Evolutionary conservation across 1,139 yeast species (phyloP), one percentile per base, ranked within the genome.

Genomic region (Yamadazyma membranifaciens): DNA sequence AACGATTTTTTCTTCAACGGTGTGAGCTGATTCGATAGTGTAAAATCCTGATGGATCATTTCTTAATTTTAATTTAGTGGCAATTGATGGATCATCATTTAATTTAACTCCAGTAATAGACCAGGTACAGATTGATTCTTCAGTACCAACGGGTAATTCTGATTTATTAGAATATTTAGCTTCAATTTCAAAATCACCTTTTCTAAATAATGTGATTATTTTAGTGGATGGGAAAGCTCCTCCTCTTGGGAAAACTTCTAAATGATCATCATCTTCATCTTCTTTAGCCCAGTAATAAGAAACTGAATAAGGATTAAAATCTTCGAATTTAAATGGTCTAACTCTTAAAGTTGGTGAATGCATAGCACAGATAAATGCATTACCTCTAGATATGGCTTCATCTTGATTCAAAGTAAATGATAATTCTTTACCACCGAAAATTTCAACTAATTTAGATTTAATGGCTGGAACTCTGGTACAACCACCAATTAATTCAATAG

Each of bases 271-370:
- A 53, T 88, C 96, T 67, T 87, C 98, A 48, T 81, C 91, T 65
- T 87, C 89, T 66, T 91, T 80, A 62, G 85, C 95, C 98, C 98
- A 94, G 69, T 73, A 80, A 81, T 88, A 94, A 40, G 97, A 86
- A 52, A 94, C 97, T 36, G 96, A 81, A 80, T 81, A 80, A 57
- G 83, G 86, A 81, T 91, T 91, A 65, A 83, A 74, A 67, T 92
- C 99, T 75, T 92, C 97, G 62, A 91, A 92, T 73, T 91, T 92
- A 84, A 92, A 92, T 56, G 97, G 97, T 73, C 98, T 86, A 43
- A 94, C 98, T 75, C 98, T 87, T 60, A 92, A 83, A 52, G 97
- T 91, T 69, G 98, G 98, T 25, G 98, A 92, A 78, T 91, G 98
- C 72, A 91, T 87, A 56, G 98, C 99, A 70, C 98, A 92, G 60